Conservation (phyloP, 2,329 filamentous ascomycete genomes). For the Venturia effusa region DNA sequence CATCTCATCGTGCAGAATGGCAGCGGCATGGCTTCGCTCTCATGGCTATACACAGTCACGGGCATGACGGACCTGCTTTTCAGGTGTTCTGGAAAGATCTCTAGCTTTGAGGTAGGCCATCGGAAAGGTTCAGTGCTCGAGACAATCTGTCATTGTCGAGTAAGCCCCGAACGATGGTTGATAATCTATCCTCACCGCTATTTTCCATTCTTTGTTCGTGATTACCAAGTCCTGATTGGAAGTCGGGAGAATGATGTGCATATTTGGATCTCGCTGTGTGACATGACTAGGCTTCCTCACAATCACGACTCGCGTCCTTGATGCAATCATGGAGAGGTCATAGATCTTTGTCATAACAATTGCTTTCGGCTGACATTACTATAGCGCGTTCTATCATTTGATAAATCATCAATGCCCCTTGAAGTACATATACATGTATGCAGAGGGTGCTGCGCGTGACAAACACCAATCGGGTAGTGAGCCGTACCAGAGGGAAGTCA, state of each 20-base stretch:
- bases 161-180: too few species aligned
- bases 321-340: neutral
- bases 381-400: neutral
- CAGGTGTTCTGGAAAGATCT: too few species aligned
- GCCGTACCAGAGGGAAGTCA: neutral
- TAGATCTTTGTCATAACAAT: neutral
- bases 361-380: neutral
- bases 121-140: too few species aligned
- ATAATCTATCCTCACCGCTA: neutral
- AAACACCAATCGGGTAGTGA: neutral
- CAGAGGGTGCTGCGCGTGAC: neutral
- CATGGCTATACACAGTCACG: too few species aligned
- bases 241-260: too few species aligned
- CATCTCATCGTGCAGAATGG: too few species aligned
- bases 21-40: too few species aligned
- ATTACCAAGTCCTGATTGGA: too few species aligned
- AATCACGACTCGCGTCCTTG: neutral
- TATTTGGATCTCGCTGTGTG: neutral
- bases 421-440: neutral
- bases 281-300: neutral
- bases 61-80: too few species aligned
- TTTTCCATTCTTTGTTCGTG: neutral
- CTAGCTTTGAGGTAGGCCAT: too few species aligned
- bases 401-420: neutral
- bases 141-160: too few species aligned